phyloP scores from a whole-genome alignment of 176 grass and related monocot species.

The Lolium multiflorum region DNA sequence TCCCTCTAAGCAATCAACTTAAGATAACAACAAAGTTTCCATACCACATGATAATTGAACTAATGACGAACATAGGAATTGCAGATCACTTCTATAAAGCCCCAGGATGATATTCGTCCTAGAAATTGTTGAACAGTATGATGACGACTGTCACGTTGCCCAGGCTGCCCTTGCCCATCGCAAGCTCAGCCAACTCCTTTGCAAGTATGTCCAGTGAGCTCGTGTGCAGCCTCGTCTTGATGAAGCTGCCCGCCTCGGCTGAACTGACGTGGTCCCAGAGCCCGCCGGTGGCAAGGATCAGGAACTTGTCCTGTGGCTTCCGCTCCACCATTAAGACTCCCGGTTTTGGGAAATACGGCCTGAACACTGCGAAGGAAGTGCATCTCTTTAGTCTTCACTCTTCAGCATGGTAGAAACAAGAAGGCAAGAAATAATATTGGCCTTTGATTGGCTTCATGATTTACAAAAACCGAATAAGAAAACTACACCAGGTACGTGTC shows the following conservation, averaged over 20 bases:
- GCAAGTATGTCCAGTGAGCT: neutral
- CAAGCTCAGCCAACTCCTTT: neutral
- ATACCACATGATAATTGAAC: neutral
- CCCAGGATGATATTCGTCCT: neutral
- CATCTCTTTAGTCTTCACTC: neutral
- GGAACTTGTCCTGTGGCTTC: conserved; percentile 20
- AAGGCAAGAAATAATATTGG: neutral
- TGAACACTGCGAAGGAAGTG: neutral
- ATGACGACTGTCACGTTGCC: conserved; percentile 15
- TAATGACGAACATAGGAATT: neutral
- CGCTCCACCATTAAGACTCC: neutral
- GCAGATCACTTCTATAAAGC: neutral
- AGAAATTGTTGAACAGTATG: conserved; percentile 8
- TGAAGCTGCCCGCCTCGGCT: neutral
- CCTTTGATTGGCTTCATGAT: neutral
- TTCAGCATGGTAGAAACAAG: neutral
- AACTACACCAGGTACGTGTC: neutral
- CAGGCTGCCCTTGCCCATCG: neutral
- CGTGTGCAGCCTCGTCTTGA: neutral
- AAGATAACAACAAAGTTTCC: neutral
- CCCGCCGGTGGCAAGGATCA: conserved; percentile 24
- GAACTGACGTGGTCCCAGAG: conserved; percentile 26
- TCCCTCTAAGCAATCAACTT: neutral
- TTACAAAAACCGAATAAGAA: neutral
- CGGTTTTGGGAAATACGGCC: neutral